These are phyloP conservation scores for Lagenaria siceraria DNA, from an alignment of 306 rosid species.

Conservation along the genomic window DNA sequence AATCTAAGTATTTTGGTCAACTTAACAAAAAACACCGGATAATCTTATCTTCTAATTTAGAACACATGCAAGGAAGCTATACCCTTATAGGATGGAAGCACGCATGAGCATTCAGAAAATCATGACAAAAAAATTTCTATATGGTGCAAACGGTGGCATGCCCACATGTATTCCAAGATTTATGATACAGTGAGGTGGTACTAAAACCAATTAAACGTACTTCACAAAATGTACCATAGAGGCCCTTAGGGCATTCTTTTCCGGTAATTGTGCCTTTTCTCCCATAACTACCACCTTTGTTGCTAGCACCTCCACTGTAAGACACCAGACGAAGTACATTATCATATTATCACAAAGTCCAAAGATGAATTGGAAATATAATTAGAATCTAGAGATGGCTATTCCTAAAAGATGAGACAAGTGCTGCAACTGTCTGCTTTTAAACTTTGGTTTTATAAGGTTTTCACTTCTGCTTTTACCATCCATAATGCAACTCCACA, in stretches of 20 bases:
- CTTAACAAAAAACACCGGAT: neutral
- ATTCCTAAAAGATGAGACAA: neutral
- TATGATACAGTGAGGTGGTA: neutral
- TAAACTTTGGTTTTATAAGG: neutral
- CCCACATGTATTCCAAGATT: neutral
- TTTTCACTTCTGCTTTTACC: neutral
- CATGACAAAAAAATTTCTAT: neutral
- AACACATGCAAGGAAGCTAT: neutral
- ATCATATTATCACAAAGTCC: slow-evolving; percentile 9
- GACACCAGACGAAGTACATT: slow-evolving; percentile 23
- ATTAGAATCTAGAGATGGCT: neutral
- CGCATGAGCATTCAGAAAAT: neutral
- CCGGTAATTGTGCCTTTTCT: slow-evolving; percentile 75
- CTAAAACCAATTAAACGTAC: slow-evolving; percentile 28
- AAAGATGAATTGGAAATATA: neutral
- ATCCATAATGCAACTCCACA: neutral
- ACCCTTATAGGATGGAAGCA: neutral
- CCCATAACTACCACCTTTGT: slow-evolving; percentile 58
- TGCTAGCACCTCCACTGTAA: slow-evolving; percentile 85
- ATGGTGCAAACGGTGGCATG: neutral
- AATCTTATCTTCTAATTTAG: neutral
- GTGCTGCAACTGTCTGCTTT: neutral
- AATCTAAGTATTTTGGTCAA: neutral
- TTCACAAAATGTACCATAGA: slow-evolving; percentile 75
- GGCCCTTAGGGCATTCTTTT: slow-evolving; percentile 89